A percentile compares a stretch with the other conserved stretches of the same genome.
phyloP scores from a whole-genome alignment of 2,329 filamentous ascomycete species.

The Fusarium luffae region DNA sequence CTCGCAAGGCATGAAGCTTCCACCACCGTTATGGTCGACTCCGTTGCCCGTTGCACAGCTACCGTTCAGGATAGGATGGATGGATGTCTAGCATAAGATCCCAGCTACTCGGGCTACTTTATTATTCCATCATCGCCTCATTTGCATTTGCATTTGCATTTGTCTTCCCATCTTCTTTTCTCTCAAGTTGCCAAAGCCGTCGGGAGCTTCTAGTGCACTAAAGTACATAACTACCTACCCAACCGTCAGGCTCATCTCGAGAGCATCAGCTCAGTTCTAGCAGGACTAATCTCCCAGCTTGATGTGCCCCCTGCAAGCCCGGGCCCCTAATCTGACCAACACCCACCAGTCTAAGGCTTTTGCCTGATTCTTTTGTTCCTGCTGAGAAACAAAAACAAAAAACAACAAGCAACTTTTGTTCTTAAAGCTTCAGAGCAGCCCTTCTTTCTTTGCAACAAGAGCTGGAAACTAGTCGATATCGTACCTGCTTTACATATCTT shows the following conservation, averaged over 20 bases:
- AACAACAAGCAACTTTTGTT: conserved; percentile 33
- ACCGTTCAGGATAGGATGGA: conserved; percentile 29
- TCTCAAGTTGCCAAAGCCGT: neutral
- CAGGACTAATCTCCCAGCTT: conserved; percentile 43
- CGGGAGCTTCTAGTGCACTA: conserved; percentile 6
- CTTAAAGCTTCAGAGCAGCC: conserved; percentile 8
- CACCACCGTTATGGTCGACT: conserved; percentile 38
- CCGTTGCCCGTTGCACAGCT: conserved; percentile 47
- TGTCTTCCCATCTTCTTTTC: conserved; percentile 7
- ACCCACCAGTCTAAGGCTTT: conserved; percentile 31
- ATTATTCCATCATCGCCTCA: conserved; percentile 38
- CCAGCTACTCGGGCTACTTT: conserved; percentile 35
- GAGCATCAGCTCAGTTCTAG: conserved; percentile 33
- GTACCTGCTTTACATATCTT: conserved; percentile 9
- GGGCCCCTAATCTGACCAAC: conserved; percentile 46
- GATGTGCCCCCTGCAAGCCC: conserved; percentile 37
- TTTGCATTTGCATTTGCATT: conserved; percentile 18
- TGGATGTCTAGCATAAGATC: conserved; percentile 26
- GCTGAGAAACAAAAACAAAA: conserved; percentile 29
- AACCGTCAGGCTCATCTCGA: conserved; percentile 19
- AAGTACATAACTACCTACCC: neutral
- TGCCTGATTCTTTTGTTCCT: conserved; percentile 27
- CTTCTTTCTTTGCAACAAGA: neutral
- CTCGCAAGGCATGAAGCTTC: conserved; percentile 29
- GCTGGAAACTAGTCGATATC: conserved; percentile 1